Conservation (phyloP, 495 filamentous ascomycete genomes). For the Jackrogersella minutella region DNA sequence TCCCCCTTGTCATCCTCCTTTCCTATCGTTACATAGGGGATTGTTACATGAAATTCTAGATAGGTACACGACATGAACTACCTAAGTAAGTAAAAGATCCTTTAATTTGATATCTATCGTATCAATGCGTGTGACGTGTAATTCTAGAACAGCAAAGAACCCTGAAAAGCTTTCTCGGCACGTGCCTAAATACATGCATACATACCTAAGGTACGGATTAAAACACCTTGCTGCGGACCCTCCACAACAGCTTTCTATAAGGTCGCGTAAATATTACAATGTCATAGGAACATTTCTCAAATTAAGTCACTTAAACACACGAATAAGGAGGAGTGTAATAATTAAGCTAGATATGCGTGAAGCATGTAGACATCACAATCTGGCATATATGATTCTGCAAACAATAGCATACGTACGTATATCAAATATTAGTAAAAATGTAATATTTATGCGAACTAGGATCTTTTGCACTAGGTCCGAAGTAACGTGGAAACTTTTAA, state of each 20-base stretch:
- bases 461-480: neutral
- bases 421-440: neutral
- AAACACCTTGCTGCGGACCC: neutral
- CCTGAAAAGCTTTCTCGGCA: slow-evolving; percentile 1
- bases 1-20: neutral
- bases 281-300: neutral
- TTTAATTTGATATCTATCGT: neutral
- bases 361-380: neutral
- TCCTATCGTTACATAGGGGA: slow-evolving; percentile 10
- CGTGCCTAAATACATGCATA: slow-evolving; percentile 4
- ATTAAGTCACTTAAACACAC: neutral
- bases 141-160: slow-evolving; percentile 2
- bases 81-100: neutral
- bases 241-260: neutral
- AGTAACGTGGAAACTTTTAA: neutral
- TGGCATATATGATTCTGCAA: neutral
- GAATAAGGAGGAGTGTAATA: neutral
- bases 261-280: neutral
- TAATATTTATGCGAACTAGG: neutral
- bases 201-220: too few species aligned
- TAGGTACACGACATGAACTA: neutral
- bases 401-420: neutral
- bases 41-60: slow-evolving; percentile 19
- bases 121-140: slow-evolving; percentile 1
- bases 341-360: neutral